These are phyloP conservation scores for Podospora pseudocomata DNA, from an alignment of 495 filamentous ascomycete genomes.

Conservation along the genomic window DNA sequence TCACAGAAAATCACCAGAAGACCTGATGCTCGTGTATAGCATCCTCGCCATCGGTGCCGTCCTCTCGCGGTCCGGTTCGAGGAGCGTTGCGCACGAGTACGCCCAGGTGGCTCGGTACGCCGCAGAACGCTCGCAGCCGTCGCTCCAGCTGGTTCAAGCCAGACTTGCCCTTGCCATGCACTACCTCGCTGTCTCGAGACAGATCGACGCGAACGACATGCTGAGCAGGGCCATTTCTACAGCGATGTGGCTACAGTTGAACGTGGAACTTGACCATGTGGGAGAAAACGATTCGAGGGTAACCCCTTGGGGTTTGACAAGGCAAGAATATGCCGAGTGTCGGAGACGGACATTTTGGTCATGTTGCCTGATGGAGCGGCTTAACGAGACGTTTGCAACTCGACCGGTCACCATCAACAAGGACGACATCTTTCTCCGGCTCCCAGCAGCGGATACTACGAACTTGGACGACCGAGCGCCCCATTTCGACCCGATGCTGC, in stretches of 20 bases:
- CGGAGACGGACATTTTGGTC: constrained; percentile 66
- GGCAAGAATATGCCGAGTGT: constrained; percentile 58
- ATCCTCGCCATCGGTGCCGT: constrained; percentile 57
- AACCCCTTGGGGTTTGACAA: constrained; percentile 55
- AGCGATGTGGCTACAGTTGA: constrained; percentile 54
- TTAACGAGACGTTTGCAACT: constrained; percentile 55
- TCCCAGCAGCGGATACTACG: constrained; percentile 53
- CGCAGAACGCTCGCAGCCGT: constrained; percentile 48
- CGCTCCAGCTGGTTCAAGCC: constrained; percentile 59
- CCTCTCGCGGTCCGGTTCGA: constrained; percentile 44
- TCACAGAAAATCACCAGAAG: constrained; percentile 56
- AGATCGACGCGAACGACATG: constrained; percentile 57
- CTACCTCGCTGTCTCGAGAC: constrained; percentile 56
- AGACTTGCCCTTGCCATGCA: constrained; percentile 61
- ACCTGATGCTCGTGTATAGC: constrained; percentile 67
- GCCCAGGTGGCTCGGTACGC: constrained; percentile 58
- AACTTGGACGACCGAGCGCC: constrained; percentile 10
- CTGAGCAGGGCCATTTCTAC: constrained; percentile 56
- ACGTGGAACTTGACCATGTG: constrained; percentile 47
- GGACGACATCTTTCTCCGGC: constrained; percentile 59
- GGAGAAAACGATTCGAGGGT: background rate
- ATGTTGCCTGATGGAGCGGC: constrained; percentile 59
- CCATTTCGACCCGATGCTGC: constrained; percentile 38
- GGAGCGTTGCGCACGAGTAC: constrained; percentile 46
- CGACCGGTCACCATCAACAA: constrained; percentile 42